Evolutionary conservation across 2,329 filamentous ascomycete genomes (phyloP), one percentile per base, ranked within the genome.

Genomic region (Myotisia sp.): DNA sequence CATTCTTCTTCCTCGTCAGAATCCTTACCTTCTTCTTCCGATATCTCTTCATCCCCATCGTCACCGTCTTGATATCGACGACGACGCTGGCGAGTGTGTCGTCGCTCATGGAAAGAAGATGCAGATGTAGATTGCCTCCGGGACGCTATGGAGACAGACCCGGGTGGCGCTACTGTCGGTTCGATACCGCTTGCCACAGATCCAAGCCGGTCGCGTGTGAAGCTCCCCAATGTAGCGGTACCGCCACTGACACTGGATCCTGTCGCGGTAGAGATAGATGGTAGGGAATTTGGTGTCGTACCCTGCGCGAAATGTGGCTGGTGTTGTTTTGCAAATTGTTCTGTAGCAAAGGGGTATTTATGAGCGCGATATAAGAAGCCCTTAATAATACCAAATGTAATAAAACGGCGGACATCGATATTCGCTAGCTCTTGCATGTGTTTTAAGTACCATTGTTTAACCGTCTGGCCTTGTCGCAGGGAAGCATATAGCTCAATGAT

Each of bases 341-440:
- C 48, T 4, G 60, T 56, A 28, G 58, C 52, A 43, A 92, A 72
- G 18, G 84, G 80, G 52, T 92, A 92, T 54, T 90, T 92, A 60
- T 95, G 84, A 26, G 94, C 78, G 21, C 90, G 74, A 56, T 94
- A 94, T 16, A 98, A 61, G 45, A 92, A 81, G 10, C 87, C 86
- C 59, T 95, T 95, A 55, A 95, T 92, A 39, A 94, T 71, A 37
- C 87, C 90, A 50, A 95, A 98, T 39, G 92, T 92, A 42, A 95
- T 83, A 42, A 98, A 77, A 18, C 90, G 77, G 8, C 90, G 74
- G 36, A 94, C 74, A 54, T 98, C 90, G 37, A 98, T 75, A 49
- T 78, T 77, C 8, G 70, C 65, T 6, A 94, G 67, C 24, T 80
- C 62, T 26, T 78, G 71, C 44, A 75, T 70, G 55, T 92, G 80